A percentile compares a stretch with the other conserved stretches of the same genome.
These are phyloP conservation scores for Globisporangium spinosum DNA, from an alignment of 352 stramenopile genomes.

Conservation along the genomic window DNA sequence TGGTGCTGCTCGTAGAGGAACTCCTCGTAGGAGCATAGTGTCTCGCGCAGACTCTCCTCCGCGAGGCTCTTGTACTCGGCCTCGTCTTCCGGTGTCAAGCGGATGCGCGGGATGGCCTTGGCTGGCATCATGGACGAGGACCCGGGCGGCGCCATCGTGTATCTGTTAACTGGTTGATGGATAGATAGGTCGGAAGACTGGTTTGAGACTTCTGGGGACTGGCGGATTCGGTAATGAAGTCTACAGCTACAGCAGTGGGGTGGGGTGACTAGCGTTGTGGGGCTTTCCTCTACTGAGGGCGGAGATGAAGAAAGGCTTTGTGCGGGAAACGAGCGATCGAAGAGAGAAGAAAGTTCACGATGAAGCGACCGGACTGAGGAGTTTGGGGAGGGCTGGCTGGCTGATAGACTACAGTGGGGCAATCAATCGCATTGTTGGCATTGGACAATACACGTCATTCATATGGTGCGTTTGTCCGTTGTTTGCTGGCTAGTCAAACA, in stretches of 20 bases:
- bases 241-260: neutral
- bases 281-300: neutral
- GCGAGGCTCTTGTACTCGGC: constrained; percentile 27
- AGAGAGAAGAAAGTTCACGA: neutral
- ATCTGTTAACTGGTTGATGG: neutral
- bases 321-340: neutral
- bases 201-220: neutral
- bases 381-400: neutral
- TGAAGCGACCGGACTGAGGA: neutral
- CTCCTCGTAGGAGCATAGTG: constrained; percentile 36
- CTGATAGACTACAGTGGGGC: neutral
- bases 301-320: neutral
- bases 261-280: neutral
- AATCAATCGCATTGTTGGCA: neutral
- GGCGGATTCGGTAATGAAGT: neutral
- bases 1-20: constrained; percentile 24
- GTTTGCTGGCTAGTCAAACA: neutral
- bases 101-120: constrained; percentile 22
- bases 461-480: neutral
- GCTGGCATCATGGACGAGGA: constrained; percentile 1
- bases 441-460: neutral
- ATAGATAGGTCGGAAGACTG: neutral
- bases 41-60: constrained; percentile 25
- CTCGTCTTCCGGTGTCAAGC: constrained; percentile 29
- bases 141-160: neutral